phyloP scores from a whole-genome alignment of 2,329 filamentous ascomycete genomes.

The Neurospora sp. region DNA sequence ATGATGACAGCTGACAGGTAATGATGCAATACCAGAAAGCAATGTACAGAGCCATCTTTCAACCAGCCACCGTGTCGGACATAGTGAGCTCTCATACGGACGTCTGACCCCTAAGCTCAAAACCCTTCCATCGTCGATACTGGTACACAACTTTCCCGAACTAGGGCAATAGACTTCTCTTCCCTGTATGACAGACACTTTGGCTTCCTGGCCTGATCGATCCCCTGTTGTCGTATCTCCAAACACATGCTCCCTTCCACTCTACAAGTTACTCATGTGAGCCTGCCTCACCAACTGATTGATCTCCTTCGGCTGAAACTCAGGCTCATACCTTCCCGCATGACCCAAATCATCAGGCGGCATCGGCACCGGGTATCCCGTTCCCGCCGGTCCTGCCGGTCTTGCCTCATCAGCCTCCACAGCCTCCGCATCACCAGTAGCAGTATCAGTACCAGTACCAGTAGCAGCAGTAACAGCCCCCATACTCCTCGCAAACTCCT shows the following conservation, averaged over 20 bases:
- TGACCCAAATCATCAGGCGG: background rate
- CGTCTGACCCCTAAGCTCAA: background rate
- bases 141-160: background rate
- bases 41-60: background rate
- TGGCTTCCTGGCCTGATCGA: background rate
- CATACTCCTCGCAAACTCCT: background rate
- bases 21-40: background rate
- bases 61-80: background rate
- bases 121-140: background rate
- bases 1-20: background rate
- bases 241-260: background rate
- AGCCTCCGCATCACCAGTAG: background rate
- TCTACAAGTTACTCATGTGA: background rate
- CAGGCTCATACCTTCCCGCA: background rate
- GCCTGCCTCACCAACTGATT: background rate
- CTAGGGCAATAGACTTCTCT: background rate
- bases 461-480: background rate
- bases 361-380: background rate
- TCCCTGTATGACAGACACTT: background rate
- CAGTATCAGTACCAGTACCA: background rate
- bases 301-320: background rate
- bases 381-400: background rate
- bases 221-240: background rate
- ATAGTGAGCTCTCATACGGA: background rate
- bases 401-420: background rate